Conservation (phyloP, 768 basidiomycete species). For the Coprinopsis marcescibilis region DNA sequence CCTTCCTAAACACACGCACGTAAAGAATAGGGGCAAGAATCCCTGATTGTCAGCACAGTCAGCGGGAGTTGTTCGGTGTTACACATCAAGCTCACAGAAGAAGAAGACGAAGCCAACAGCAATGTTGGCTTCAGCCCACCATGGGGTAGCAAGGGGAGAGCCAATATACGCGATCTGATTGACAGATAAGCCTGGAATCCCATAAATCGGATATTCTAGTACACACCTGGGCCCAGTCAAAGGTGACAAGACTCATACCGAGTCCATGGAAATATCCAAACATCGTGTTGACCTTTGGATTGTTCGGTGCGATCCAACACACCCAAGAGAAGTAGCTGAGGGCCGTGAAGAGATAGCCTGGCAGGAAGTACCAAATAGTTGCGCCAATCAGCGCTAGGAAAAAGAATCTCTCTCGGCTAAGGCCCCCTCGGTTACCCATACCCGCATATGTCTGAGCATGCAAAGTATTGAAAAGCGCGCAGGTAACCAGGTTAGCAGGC, state of each 20-base stretch:
- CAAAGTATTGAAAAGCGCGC: conserved; percentile 75
- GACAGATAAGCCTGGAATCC: conserved; percentile 6
- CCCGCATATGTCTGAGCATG: conserved; percentile 70
- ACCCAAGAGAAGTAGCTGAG: conserved; percentile 58
- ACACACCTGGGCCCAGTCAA: conserved; percentile 72
- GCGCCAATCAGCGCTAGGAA: conserved; percentile 53
- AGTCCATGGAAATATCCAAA: conserved; percentile 61
- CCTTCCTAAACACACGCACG: conserved; percentile 20
- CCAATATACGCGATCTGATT: conserved; percentile 55
- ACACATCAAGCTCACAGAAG: conserved; percentile 63
- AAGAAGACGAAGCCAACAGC: conserved; percentile 57
- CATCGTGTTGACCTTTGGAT: conserved; percentile 64
- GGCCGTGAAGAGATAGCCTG: conserved; percentile 68
- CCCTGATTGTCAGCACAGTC: too few species aligned
- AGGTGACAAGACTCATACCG: conserved; percentile 72
- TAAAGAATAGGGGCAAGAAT: conserved; percentile 58
- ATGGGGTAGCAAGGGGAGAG: conserved; percentile 71
- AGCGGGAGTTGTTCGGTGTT: too few species aligned
- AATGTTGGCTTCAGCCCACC: conserved; percentile 79
- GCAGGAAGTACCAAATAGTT: conserved; percentile 61
- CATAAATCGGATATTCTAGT: conserved; percentile 3
- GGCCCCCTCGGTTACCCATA: conserved; percentile 54
- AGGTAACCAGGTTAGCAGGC: conserved; percentile 70
- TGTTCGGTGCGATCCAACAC: conserved; percentile 64
- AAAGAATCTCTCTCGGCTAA: conserved; percentile 78